Evolutionary conservation across 768 basidiomycete species (phyloP), one percentile per base, ranked within the genome.

Genomic region (Suillus cothurnatus): DNA sequence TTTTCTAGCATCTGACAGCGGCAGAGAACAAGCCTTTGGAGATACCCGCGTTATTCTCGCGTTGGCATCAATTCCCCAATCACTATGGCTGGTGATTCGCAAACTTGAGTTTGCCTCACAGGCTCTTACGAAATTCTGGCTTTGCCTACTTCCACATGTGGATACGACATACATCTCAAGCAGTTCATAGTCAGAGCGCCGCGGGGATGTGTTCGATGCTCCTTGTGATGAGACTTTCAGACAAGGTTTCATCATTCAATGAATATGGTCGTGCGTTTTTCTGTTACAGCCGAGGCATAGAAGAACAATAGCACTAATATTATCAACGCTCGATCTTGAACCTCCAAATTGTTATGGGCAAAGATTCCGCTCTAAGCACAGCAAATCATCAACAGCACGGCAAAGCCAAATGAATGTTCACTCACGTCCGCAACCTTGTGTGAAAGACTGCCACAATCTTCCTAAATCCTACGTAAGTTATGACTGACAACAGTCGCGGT

Each of bases 331-430:
- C 45, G 12, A 47, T 47, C n/a, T 26, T 74, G 38, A 74, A 77
- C 60, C 72, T 43, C 5, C 43, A 68, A 28, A 63, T 76, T 39
- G 74, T 78, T 67, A 70, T 36, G 0, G 63, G 65, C 23, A 63
- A 49, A 3, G 72, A 77, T 59, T 74, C 69, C 43, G 68, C 75
- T 61, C 72, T 74, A 53, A 74, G 72, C 61, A 62, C 28, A 19
- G 19, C 61, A 5, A 64, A 23, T 75, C 74, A 4, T 70, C 69
- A 11, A 14, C 52, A 31, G 21, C 31, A 6, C 11, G 31, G 19
- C 19, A 53, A 21, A 55, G 53, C 14, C 19, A 12, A 55, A 19
- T 11, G 21, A 23, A 26, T 2, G 9, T 53, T 21, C 28, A 32
- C 53, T 55, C 11, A 21, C 53, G 21, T 55, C 21, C 19, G 31